Base-by-base conservation (phyloP, 768 basidiomycete species). In the Boletellus ananas region DNA sequence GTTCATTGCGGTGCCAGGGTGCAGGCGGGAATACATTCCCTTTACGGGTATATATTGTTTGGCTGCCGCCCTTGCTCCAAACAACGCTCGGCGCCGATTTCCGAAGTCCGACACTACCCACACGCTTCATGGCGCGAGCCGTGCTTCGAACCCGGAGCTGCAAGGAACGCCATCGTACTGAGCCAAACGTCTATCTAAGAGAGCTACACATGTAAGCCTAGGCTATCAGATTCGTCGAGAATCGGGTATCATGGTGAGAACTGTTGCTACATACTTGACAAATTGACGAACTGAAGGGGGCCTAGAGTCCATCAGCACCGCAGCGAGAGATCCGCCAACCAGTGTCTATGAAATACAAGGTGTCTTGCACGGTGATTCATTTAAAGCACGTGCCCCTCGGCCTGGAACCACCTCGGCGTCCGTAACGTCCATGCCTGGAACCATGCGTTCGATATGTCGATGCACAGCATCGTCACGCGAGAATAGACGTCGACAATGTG, bases 401-500 rank as follows among this genome's bases (percentile, higher is more conserved):
- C 53, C 58, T 33, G 56, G 58, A 7, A 64, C 27, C 18, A 66
- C 64, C 31, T 64, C 66, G 3, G 53, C 56, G 13, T 59, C 64
- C 37, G 54, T 51, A 31, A 50, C 56, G 23, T 59, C 52, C 58
- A 55, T 56, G n/a, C 52, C 57, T 17, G 58, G 56, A 18, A 21
- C 40, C 57, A 65, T 58, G 45, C 65, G 65, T 52, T 67, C 63
- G 20, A 69, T 56, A 44, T 67, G 66, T 6, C 66, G 60, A 42
- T 59, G 58, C 36, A 67, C 61, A 33, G 66, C 67, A 51, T 67
- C 66, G 14, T 69, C 67, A 51, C 66, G 66, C 45, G 66, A 67
- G 18, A 69, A 59, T 47, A 52, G 50, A 34, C 43, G 54, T 17
- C 41, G 45, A 21, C 66, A 67, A 47, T 60, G 60, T 12, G 58